Conservation (phyloP, 2,329 filamentous ascomycete species). For the Calonectria pauciramosa region DNA sequence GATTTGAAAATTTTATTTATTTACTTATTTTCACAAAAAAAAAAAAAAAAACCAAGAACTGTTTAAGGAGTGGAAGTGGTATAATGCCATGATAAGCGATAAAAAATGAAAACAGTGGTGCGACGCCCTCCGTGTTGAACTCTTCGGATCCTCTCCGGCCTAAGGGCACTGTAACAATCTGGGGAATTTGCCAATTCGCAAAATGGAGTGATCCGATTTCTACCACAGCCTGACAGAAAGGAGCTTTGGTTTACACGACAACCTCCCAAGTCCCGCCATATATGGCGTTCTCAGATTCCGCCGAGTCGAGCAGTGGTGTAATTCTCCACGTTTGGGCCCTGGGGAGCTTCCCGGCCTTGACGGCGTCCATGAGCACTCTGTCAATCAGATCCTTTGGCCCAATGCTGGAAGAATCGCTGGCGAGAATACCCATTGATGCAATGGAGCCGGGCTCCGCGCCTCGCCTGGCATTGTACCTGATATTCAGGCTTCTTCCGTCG, state of each 20-base stretch:
- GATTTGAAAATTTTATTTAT: no score
- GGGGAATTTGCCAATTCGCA: neutral
- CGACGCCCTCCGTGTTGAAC: neutral
- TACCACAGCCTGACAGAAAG: neutral
- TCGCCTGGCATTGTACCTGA: neutral
- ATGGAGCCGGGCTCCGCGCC: neutral
- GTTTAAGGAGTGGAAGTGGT: neutral
- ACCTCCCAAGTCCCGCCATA: neutral
- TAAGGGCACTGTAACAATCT: neutral
- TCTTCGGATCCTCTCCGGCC: neutral
- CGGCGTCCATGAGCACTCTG: neutral
- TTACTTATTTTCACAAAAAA: neutral
- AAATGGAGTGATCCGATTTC: neutral
- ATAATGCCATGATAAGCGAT: neutral
- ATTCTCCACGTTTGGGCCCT: neutral
- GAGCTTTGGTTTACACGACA: neutral
- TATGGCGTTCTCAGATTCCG: neutral
- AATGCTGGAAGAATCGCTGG: neutral
- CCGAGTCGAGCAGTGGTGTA: neutral
- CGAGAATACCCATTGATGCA: neutral
- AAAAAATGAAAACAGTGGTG: neutral
- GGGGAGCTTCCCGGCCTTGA: neutral
- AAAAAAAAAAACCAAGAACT: no score
- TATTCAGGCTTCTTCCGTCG: neutral
- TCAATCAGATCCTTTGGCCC: neutral